A percentile compares a stretch with the other conserved stretches of the same genome.
These are phyloP conservation scores for Solanum corneliomulleri DNA, from an alignment of 257 asterid species.

Conservation along the genomic window DNA sequence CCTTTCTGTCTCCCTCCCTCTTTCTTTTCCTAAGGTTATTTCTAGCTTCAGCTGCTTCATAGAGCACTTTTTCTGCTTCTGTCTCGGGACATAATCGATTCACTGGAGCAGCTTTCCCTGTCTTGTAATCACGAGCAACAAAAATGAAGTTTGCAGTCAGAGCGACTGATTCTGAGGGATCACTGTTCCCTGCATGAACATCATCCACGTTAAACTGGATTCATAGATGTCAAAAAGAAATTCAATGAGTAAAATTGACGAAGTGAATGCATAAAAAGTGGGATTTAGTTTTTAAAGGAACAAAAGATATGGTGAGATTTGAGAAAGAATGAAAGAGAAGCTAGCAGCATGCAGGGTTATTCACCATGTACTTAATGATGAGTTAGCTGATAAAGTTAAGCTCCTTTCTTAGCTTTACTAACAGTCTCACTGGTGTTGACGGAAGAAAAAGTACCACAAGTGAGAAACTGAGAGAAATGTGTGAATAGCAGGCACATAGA, in stretches of 20 bases:
- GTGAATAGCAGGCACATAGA: background rate
- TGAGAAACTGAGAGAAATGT: background rate
- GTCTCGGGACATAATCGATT: constrained; percentile 61
- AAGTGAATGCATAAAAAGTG: background rate
- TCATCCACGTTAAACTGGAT: background rate
- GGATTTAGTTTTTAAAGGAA: background rate
- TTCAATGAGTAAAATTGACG: background rate
- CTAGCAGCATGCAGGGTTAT: background rate
- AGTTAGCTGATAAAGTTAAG: background rate
- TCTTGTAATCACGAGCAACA: constrained; percentile 93
- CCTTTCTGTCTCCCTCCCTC: constrained; percentile 29
- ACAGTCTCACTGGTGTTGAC: background rate
- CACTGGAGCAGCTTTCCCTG: constrained; percentile 77
- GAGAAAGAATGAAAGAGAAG: background rate
- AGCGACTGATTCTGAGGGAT: constrained; percentile 46
- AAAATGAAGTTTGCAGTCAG: constrained; percentile 89
- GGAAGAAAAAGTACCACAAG: background rate
- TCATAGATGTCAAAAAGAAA: background rate
- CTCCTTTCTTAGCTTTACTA: background rate
- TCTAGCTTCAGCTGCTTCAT: constrained; percentile 74
- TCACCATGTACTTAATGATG: background rate
- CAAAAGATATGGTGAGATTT: background rate
- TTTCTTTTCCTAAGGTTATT: constrained; percentile 54
- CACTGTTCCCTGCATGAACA: constrained; percentile 27
- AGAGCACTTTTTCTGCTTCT: constrained; percentile 56